Percentiles rank a stretch among this genome's conserved stretches.
phyloP scores from a whole-genome alignment of 2,329 filamentous ascomycete genomes.

The Colletotrichum tamarilloi region DNA sequence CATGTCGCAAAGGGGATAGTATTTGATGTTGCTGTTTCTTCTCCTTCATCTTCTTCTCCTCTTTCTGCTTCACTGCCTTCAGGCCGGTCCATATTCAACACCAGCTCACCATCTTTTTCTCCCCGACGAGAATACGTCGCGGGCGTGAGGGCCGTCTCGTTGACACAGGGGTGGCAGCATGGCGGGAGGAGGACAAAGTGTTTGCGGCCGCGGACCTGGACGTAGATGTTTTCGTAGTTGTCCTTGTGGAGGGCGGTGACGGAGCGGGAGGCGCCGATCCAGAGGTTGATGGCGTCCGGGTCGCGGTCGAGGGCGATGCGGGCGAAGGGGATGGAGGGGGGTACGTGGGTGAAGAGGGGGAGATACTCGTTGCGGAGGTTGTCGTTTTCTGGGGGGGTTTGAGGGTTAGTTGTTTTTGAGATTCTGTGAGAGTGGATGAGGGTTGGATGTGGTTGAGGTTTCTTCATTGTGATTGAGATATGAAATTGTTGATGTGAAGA shows the following conservation, averaged over 20 bases:
- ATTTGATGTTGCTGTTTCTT: constrained; percentile 35
- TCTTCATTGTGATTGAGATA: neutral
- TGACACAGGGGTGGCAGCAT: constrained; percentile 74
- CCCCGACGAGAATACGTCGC: constrained; percentile 67
- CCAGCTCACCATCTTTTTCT: constrained; percentile 39
- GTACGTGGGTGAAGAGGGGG: constrained; percentile 71
- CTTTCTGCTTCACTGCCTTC: constrained; percentile 36
- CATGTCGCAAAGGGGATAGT: constrained; percentile 76
- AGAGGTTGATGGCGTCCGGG: constrained; percentile 84
- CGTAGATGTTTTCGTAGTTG: constrained; percentile 88
- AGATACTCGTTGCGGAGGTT: constrained; percentile 81
- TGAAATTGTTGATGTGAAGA: neutral
- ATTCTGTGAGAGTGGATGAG: neutral
- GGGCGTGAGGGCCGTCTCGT: constrained; percentile 67
- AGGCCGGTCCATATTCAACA: constrained; percentile 43
- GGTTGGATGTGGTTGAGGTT: neutral
- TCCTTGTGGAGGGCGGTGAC: constrained; percentile 82
- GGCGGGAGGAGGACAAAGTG: constrained; percentile 82
- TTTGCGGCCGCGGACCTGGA: constrained; percentile 78
- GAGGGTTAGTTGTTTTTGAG: neutral
- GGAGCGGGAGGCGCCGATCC: constrained; percentile 80
- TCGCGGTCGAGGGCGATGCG: constrained; percentile 71
- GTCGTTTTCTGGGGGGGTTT: constrained; percentile 72
- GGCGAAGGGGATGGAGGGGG: constrained; percentile 75
- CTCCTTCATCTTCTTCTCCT: constrained; percentile 44